Evolutionary conservation across 768 basidiomycete species (phyloP).

Genomic region (Asterophora lycoperdoides): DNA sequence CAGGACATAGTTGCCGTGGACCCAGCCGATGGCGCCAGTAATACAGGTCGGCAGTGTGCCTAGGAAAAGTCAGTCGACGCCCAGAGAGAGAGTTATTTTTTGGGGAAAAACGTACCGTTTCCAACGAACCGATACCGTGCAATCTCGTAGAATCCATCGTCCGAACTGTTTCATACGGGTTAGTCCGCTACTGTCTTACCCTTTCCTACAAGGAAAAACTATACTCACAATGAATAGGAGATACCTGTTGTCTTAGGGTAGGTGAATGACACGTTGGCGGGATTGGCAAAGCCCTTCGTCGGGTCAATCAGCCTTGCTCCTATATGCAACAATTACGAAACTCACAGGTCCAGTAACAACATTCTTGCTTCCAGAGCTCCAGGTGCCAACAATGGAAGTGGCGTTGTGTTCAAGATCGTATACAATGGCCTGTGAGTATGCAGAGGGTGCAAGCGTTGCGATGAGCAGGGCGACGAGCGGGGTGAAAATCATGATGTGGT

Average conservation of each 20-base stretch:
- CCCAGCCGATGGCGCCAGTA: constrained; percentile 83
- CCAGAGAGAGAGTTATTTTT: background rate
- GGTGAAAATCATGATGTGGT: constrained; percentile 36
- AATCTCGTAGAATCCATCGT: constrained; percentile 79
- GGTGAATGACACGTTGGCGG: constrained; percentile 73
- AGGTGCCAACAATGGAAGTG: constrained; percentile 73
- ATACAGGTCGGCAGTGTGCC: constrained; percentile 86
- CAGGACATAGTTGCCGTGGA: constrained; percentile 74
- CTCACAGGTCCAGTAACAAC: constrained; percentile 83
- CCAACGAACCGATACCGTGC: constrained; percentile 84
- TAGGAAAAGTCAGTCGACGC: constrained; percentile 23
- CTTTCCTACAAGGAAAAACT: background rate
- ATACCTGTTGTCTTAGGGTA: constrained; percentile 87
- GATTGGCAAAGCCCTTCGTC: constrained; percentile 76
- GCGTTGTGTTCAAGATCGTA: constrained; percentile 55
- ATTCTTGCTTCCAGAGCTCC: constrained; percentile 73
- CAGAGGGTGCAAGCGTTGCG: constrained; percentile 32
- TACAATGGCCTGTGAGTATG: constrained; percentile 34
- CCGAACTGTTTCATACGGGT: constrained; percentile 42
- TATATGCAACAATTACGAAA: constrained; percentile 18
- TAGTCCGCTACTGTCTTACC: constrained; percentile 8
- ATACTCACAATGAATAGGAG: constrained; percentile 84
- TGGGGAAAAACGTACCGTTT: constrained; percentile 58
- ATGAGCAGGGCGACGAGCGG: constrained; percentile 36
- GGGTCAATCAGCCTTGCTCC: constrained; percentile 7